Conservation (phyloP, 345 rosid genomes). For the Sonneratia caseolaris region DNA sequence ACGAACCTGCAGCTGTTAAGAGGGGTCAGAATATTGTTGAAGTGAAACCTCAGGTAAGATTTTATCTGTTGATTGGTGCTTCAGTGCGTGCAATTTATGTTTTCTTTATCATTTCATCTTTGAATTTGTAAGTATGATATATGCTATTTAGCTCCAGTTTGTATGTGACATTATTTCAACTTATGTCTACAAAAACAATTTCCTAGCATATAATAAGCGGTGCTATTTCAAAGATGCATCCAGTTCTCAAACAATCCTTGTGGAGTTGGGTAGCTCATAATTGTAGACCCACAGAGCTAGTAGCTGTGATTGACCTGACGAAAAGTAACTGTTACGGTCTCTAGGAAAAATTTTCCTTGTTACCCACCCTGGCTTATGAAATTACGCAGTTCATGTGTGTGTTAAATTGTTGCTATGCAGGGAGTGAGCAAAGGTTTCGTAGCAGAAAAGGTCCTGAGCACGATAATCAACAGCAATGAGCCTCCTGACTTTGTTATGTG, state of each 20-base stretch:
- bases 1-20: constrained; percentile 73
- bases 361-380: neutral
- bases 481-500: constrained; percentile 80
- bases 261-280: too few relatives aligned
- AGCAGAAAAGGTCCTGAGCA: constrained; percentile 49
- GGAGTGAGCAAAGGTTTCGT: constrained; percentile 83
- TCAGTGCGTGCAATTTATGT: too few relatives aligned
- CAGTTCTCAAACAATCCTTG: too few relatives aligned
- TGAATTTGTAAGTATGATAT: too few relatives aligned
- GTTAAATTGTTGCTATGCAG: constrained; percentile 20
- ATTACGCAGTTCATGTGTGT: neutral
- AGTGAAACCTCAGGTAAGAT: constrained; percentile 78
- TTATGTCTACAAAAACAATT: neutral
- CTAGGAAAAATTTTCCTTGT: neutral
- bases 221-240: neutral
- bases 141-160: too few relatives aligned
- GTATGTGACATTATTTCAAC: neutral
- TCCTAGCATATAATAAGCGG: neutral
- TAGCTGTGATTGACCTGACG: neutral
- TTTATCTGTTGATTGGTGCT: too few relatives aligned
- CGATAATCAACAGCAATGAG: constrained; percentile 36
- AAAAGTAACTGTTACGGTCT: neutral
- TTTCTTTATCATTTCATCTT: too few relatives aligned
- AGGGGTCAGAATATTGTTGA: constrained; percentile 85
- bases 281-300: too few relatives aligned